Percentiles rank a stretch among this genome's conserved stretches.
Evolutionary conservation across 371 early-diverging fungal genomes (phyloP).

Genomic region (Circinella umbellata): DNA sequence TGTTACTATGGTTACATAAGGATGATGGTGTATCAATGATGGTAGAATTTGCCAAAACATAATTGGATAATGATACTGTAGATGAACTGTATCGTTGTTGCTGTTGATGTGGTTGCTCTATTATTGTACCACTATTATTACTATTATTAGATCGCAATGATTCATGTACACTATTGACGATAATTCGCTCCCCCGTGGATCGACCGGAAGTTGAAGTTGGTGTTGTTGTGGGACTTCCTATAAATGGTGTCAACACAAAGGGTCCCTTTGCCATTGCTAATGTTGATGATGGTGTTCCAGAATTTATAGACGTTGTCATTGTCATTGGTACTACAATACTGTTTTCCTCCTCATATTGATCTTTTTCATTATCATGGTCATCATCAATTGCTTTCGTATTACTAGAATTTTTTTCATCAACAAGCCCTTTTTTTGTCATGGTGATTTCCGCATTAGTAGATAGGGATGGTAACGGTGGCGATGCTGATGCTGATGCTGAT

Average conservation of each 20-base stretch:
- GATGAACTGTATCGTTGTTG: background rate
- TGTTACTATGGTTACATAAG: background rate
- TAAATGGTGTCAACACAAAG: constrained; percentile 3
- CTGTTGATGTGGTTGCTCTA: background rate
- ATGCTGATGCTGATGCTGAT: no score
- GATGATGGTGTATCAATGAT: background rate
- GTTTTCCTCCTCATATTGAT: no score
- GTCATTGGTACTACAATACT: background rate
- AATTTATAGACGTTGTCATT: background rate
- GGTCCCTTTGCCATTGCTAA: constrained; percentile 8
- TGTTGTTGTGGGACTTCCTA: constrained; percentile 9
- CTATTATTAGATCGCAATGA: background rate
- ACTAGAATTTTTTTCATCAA: no score
- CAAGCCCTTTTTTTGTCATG: no score
- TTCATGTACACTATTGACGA: background rate
- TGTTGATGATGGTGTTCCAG: background rate
- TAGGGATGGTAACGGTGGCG: no score
- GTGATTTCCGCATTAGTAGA: no score
- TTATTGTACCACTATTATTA: background rate
- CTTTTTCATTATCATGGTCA: no score
- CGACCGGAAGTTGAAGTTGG: constrained; percentile 1
- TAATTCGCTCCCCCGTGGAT: background rate
- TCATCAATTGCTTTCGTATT: no score
- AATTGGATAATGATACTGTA: background rate
- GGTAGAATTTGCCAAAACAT: background rate